phyloP scores from a whole-genome alignment of 495 filamentous ascomycete genomes.

The Aspergillus taichungensis region DNA sequence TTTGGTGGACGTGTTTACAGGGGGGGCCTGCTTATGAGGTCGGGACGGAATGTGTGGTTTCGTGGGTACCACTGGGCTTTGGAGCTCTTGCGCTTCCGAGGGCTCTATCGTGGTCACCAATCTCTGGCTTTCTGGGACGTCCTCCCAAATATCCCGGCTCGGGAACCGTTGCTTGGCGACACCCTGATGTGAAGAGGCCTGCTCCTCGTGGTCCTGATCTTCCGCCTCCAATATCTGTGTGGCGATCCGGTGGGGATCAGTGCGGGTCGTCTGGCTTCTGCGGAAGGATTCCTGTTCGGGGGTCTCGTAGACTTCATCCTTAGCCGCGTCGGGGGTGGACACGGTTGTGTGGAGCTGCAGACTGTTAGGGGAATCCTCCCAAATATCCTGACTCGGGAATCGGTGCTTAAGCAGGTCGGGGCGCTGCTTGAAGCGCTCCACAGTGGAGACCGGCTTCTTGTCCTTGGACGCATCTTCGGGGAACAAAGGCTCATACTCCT shows the following conservation, averaged over 20 bases:
- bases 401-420: conserved; percentile 57
- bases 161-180: conserved; percentile 69
- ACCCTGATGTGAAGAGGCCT: conserved; percentile 40
- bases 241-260: conserved; percentile 39
- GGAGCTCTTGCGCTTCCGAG: conserved; percentile 38
- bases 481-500: conserved; percentile 94
- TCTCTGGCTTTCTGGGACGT: conserved; percentile 73
- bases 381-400: conserved; percentile 91
- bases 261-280: conserved; percentile 36
- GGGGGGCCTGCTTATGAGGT: conserved; percentile 29
- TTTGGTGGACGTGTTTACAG: conserved; percentile 22
- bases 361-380: conserved; percentile 93
- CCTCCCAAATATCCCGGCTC: conserved; percentile 95
- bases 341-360: conserved; percentile 77
- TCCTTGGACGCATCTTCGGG: conserved; percentile 67
- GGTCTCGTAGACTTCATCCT: conserved; percentile 39
- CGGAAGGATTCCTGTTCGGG: conserved; percentile 49
- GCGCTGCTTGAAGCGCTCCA: conserved; percentile 53
- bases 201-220: conserved; percentile 22
- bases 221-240: conserved; percentile 29
- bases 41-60: conserved; percentile 39
- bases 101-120: conserved; percentile 74
- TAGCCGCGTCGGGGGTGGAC: conserved; percentile 58
- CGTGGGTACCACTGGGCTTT: conserved; percentile 29
- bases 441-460: conserved; percentile 43